Base-by-base conservation (phyloP, 331 rosid genomes). In the Dryas integrifolia region DNA sequence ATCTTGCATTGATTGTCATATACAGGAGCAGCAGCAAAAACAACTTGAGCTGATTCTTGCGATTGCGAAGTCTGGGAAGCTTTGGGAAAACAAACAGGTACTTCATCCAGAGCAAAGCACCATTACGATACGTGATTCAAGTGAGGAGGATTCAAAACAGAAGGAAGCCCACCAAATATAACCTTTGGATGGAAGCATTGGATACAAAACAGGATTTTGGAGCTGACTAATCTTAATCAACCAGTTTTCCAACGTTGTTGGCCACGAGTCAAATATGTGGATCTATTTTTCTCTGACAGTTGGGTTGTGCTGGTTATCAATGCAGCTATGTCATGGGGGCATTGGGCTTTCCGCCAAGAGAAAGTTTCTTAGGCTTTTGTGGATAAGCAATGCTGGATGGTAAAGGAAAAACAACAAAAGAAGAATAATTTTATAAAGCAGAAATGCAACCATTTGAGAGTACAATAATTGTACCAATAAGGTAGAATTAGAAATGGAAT, bases 41-140 rank as follows among this genome's bases (percentile, higher is more conserved):
- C 97, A 94, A 70, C 90, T 94, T 46, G 97, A 89, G 76, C 83
- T 93, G 74, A 89, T 93, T 82, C 83, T 93, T 66, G 95, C 96
- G 4, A 81, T 93, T 44, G 95, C 81, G 65, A 92, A 89, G 81
- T 81, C 74, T 14, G 68, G 85, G 70, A 91, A 91, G 70, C 81
- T 88, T 35, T 80, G 86, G 84, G 94, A 87, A 70, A 83, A 86
- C 65, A 88, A 72, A 82, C 84, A 47, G 48, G 80, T 75, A 48
- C 72, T 24, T 15, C 65, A 79, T 51, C 80, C 79, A 67, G 85
- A 71, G 66, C 82, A 64, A 35, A 43, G 72, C 16, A 73, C 78
- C 61, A 69, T 62, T 61, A 87, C 75, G 45, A 59, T 16, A 38
- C 73, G 69, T 1, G 83, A 82, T 56, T 59, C 85, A 8, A 85